These are phyloP conservation scores for Acer saccharum DNA, from an alignment of 345 rosid genomes.

Conservation along the genomic window DNA sequence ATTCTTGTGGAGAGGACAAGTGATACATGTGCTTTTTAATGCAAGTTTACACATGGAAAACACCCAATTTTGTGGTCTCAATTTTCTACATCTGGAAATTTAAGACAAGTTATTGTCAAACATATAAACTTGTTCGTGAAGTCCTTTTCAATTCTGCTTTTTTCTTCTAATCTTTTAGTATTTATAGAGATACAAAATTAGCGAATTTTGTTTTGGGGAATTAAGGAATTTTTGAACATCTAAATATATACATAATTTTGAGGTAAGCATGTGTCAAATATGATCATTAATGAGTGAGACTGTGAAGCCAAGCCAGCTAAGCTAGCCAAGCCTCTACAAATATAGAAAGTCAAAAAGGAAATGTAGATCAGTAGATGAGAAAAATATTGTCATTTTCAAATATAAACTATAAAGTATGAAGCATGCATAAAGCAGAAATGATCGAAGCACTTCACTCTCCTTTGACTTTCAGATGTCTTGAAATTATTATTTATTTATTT, in stretches of 20 bases:
- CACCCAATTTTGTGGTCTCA: neutral
- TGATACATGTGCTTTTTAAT: neutral
- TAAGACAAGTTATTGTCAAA: neutral
- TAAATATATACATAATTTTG: neutral
- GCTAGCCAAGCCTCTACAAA: neutral
- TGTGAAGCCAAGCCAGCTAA: neutral
- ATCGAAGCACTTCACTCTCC: no score
- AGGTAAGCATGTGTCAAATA: neutral
- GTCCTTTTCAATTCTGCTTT: neutral
- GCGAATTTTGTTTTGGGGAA: no score
- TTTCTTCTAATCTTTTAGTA: neutral
- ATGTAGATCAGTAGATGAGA: no score
- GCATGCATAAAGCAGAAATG: no score
- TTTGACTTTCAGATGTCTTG: no score
- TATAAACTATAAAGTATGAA: no score
- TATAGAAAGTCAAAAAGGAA: slow-evolving; percentile 11
- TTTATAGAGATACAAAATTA: no score
- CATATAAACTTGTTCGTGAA: neutral
- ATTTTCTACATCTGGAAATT: neutral
- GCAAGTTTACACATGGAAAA: neutral
- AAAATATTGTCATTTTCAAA: neutral
- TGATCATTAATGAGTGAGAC: neutral
- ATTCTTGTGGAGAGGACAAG: neutral
- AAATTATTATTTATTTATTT: no score
- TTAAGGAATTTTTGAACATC: no score